Percentiles rank a stretch among this genome's conserved stretches.
Conservation (phyloP, 345 rosid species). For the Iberis pinnata region DNA sequence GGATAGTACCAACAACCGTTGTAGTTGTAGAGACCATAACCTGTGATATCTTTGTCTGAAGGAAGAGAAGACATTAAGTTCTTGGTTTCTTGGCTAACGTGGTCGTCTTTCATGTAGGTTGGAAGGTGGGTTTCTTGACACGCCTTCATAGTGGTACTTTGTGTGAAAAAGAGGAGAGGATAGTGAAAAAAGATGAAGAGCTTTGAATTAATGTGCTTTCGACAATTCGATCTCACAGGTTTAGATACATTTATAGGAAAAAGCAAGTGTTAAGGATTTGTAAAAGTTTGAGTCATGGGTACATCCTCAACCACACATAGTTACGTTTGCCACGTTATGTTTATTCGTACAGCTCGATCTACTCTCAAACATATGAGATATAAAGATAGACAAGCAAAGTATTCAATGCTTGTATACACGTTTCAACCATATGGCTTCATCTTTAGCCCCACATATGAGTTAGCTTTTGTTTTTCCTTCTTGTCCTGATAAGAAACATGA, state of each 20-base stretch:
- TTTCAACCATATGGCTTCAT: too few relatives aligned
- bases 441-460: too few relatives aligned
- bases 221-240: not conserved
- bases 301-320: not conserved
- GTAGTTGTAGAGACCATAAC: conserved; percentile 32
- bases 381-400: too few relatives aligned
- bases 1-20: conserved; percentile 50
- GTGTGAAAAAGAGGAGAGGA: not conserved
- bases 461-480: too few relatives aligned
- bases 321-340: too few relatives aligned
- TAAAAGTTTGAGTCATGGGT: not conserved
- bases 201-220: not conserved
- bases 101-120: conserved; percentile 35
- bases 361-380: too few relatives aligned
- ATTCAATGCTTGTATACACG: too few relatives aligned
- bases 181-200: not conserved
- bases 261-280: not conserved
- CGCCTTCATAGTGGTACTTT: not conserved
- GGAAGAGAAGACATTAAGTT: conserved; percentile 39
- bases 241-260: too few relatives aligned
- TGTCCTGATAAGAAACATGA: too few relatives aligned
- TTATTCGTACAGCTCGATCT: too few relatives aligned
- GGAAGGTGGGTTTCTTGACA: conserved; percentile 24
- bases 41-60: conserved; percentile 34
- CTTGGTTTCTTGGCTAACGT: conserved; percentile 29